Percentiles rank a stretch among this genome's conserved stretches.
Evolutionary conservation across 148 eudicot species (phyloP).

Genomic region (Drosera capensis): DNA sequence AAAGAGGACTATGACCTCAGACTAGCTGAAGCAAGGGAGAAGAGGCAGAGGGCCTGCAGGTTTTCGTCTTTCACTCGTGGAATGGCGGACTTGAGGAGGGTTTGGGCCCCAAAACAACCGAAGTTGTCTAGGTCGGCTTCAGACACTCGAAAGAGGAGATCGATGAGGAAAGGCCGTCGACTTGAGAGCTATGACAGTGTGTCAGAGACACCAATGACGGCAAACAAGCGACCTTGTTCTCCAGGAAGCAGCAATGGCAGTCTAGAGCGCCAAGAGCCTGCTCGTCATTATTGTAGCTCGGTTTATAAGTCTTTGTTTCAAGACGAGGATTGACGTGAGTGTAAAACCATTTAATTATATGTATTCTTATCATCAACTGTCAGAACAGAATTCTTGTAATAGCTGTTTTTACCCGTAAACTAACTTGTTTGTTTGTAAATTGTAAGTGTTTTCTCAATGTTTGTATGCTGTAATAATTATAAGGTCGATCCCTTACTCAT

Average conservation of each 20-base stretch:
- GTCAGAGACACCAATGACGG: constrained; percentile 64
- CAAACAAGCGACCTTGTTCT: constrained; percentile 24
- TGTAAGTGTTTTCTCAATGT: no score
- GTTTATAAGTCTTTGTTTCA: no score
- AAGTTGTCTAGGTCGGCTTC: constrained; percentile 30
- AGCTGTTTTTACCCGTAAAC: no score
- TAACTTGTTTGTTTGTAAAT: no score
- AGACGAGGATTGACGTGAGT: no score
- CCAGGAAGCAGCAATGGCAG: constrained; percentile 4
- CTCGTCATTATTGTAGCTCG: no score
- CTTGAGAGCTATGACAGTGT: constrained; percentile 38
- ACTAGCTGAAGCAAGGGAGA: constrained; percentile 56
- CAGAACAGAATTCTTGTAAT: no score
- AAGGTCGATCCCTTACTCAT: no score
- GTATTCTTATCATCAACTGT: no score
- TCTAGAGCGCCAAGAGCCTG: no score
- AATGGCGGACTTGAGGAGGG: constrained; percentile 73
- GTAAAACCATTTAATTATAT: no score
- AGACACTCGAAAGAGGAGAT: constrained; percentile 21
- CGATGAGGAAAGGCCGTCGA: constrained; percentile 34
- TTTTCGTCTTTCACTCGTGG: constrained; percentile 44
- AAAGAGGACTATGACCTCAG: constrained; percentile 29
- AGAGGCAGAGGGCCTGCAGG: constrained; percentile 58
- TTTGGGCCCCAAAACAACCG: constrained; percentile 82
- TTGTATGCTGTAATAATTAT: no score